Base-by-base conservation (phyloP, 106 monocot species). In the Alisma plantagoaquatica region DNA sequence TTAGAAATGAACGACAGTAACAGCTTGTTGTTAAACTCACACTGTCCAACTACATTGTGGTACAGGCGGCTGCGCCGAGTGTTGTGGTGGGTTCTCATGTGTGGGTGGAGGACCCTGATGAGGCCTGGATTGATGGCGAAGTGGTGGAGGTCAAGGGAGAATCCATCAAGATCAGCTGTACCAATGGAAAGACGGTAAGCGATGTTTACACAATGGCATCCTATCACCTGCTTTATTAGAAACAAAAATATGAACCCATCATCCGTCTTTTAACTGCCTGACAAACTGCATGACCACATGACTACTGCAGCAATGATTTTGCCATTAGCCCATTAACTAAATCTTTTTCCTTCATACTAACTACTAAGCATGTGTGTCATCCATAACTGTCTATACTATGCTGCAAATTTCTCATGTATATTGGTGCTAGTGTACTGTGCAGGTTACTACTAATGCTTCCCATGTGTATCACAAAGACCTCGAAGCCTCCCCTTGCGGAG, bases 91-190 rank as follows among this genome's bases (percentile, higher is more conserved):
- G 80, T 41, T 77, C 86, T 62, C 76, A 80, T 61, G 80, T 86
- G 23, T 86, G 86, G 86, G 48, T 76, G 46, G 77, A 80, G 38
- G 80, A 86, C 66, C 73, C 73, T 41, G 52, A 42, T 43, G 62
- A 73, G 51, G 70, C 80, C 44, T 86, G 86, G 86, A 64, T 86
- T 31, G 73, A 86, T 77, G 86, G 80, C 24, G 86, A 77, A 54
- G 73, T 86, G 51, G 43, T 64, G 17, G 16, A 38, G 27, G 71
- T 86, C 43, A 53, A 63, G 32, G 80, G 73, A 16, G 52, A 74
- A 43, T 59, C 77, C 1, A 71, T 78, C 33, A 70, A 67, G 62
- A 73, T 80, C 22, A 54, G 47, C 31, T 64, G 68, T 27, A 68
- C 64, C 31, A 73, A 67, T 68, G 86, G 86, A 26, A 86, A 86